Conservation (phyloP, 1,139 yeast genomes). For the Scheffersomyces cryptocercus region DNA sequence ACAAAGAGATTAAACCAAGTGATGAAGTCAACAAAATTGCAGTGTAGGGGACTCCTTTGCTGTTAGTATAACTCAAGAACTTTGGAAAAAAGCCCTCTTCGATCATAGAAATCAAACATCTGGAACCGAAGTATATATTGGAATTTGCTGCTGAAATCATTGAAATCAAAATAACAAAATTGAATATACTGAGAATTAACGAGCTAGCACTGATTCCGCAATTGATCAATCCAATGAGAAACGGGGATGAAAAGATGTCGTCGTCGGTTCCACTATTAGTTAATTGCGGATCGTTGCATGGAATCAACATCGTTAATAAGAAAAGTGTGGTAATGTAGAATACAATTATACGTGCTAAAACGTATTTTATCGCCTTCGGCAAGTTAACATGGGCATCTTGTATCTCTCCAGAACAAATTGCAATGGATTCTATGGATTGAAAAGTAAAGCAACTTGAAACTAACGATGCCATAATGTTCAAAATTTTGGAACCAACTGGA, state of each 20-base stretch:
- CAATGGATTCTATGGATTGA: slow-evolving; percentile 16
- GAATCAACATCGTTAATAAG: slow-evolving; percentile 17
- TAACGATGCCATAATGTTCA: slow-evolving; percentile 6
- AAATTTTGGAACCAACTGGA: background rate
- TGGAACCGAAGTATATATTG: slow-evolving; percentile 27
- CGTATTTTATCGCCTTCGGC: slow-evolving; percentile 14
- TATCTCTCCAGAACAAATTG: slow-evolving; percentile 15
- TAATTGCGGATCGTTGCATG: slow-evolving; percentile 16
- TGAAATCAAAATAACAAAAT: slow-evolving; percentile 21
- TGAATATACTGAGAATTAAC: slow-evolving; percentile 13
- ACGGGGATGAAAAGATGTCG: slow-evolving; percentile 17
- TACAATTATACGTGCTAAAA: slow-evolving; percentile 15
- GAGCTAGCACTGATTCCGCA: slow-evolving; percentile 7
- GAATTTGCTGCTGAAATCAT: slow-evolving; percentile 30
- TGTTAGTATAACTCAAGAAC: slow-evolving; percentile 7
- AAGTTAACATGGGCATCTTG: slow-evolving; percentile 7
- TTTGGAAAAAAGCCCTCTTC: slow-evolving; percentile 9
- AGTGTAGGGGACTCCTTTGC: slow-evolving; percentile 18
- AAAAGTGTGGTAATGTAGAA: slow-evolving; percentile 17
- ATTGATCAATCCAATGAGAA: slow-evolving; percentile 16
- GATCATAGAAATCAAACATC: slow-evolving; percentile 21
- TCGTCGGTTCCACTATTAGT: slow-evolving; percentile 1
- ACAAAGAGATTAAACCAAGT: slow-evolving; percentile 18
- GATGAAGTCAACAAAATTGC: slow-evolving; percentile 20
- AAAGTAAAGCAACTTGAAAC: slow-evolving; percentile 14